Evolutionary conservation across 2,329 filamentous ascomycete species (phyloP).

Genomic region (Venturia carpophila): DNA sequence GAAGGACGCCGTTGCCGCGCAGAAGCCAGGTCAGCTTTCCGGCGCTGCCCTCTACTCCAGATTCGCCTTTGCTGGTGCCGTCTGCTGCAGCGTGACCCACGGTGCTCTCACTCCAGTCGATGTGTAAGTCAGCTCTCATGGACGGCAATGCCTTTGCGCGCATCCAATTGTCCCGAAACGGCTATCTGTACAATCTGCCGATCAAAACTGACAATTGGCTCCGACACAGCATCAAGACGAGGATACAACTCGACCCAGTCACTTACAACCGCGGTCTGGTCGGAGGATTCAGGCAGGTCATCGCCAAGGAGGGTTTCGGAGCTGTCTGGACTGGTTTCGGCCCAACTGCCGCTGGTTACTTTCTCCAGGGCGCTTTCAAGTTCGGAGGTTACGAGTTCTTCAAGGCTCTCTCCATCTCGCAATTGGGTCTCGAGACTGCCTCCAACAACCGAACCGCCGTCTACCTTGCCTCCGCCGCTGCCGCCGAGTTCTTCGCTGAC

Average conservation of each 20-base stretch:
- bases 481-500: conserved; percentile 61
- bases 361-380: conserved; percentile 89
- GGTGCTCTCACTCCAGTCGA: conserved; percentile 95
- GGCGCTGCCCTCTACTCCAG: conserved; percentile 77
- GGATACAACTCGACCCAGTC: conserved; percentile 83
- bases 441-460: conserved; percentile 71
- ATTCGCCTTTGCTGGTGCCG: conserved; percentile 93
- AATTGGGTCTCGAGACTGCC: conserved; percentile 60
- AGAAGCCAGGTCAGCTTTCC: conserved; percentile 47
- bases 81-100: conserved; percentile 98
- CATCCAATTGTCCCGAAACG: background rate
- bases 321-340: conserved; percentile 80
- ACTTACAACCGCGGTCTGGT: conserved; percentile 86
- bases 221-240: conserved; percentile 72
- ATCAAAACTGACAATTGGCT: conserved; percentile 3
- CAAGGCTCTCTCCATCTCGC: conserved; percentile 84
- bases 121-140: conserved; percentile 65
- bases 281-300: conserved; percentile 79
- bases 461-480: conserved; percentile 61
- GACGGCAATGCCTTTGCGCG: background rate
- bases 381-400: conserved; percentile 95
- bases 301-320: conserved; percentile 74
- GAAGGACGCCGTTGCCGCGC: conserved; percentile 40
- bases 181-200: conserved; percentile 10
- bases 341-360: conserved; percentile 82